Evolutionary conservation across 2,329 filamentous ascomycete species (phyloP), one percentile per base, ranked within the genome.

Genomic region (Ustilaginoidea virens): DNA sequence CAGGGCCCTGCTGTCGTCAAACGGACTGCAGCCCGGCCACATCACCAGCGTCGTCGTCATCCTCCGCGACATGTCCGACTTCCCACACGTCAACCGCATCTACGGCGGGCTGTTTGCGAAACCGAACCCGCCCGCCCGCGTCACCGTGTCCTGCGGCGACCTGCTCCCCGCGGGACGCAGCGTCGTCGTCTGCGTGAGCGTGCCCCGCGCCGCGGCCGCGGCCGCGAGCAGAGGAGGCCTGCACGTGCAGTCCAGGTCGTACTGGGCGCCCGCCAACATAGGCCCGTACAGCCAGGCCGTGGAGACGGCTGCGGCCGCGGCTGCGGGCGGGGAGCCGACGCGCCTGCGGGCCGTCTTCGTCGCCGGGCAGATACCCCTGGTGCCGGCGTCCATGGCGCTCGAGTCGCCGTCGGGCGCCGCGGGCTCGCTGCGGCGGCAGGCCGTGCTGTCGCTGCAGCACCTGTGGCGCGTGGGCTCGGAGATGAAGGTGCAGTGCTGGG

Each of bases 231-330:
- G 64, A 29, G 71, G 64, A 29, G 71, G 70, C 0, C 65, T 96
- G 1, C 90, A 98, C 49, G 86, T 98, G 5, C 90, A 96, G 53
- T 86, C 80, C 4, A 65, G 81, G 22, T 92, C 83, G 8, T 96
- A 96, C 61, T 98, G 90, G 90, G 90, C 90, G 0, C 90, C 90
- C 0, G 87, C 90, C 13, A 96, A 96, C 46, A 96, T 98, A 30
- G 90, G 90, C 0, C 90, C 90, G 0, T 96, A 96, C 52, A 94
- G 86, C 32, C 90, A 98, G 56, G 83, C 85, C 4, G 73, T 90
- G 28, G 62, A 67, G 2, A 55, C 71, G 8, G 53, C 48, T 4
- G 31, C 54, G 9, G 42, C 41, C 11, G 31, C 54, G 9, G 42
- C 41, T 11, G 30, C 32, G 9, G 27, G 29, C 6, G 20, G 29